These are phyloP conservation scores for Batkoa obscura DNA, from an alignment of 371 early-diverging fungal genomes.

Conservation along the genomic window DNA sequence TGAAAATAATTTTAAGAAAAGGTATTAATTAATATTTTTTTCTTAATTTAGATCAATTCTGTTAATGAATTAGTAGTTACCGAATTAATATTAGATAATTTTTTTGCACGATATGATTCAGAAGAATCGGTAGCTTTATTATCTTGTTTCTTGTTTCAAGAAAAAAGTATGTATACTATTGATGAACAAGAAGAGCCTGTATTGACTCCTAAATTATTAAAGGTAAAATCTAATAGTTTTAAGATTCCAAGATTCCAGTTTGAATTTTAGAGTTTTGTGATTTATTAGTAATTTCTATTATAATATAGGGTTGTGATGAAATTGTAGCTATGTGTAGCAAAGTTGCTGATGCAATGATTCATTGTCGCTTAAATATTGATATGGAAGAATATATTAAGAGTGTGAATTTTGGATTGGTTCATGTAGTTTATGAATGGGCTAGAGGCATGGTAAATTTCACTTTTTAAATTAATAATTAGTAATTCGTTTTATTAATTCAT, in stretches of 20 bases:
- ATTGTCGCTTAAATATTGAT: conserved; percentile 35
- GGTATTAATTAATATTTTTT: conserved; percentile 9
- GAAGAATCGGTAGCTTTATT: conserved; percentile 91
- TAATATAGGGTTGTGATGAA: conserved; percentile 32
- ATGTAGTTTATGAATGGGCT: conserved; percentile 98
- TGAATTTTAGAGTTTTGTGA: neutral
- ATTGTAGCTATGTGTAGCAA: conserved; percentile 38
- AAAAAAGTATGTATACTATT: conserved; percentile 25
- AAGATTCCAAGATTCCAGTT: no score
- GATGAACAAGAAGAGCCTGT: no score
- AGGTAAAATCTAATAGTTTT: no score
- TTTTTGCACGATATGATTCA: conserved; percentile 71
- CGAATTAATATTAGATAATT: conserved; percentile 93
- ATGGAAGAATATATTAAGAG: conserved; percentile 28
- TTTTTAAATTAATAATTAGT: neutral
- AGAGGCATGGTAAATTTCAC: conserved; percentile 40
- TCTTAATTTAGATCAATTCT: conserved; percentile 80
- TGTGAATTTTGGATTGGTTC: conserved; percentile 74
- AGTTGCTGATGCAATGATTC: conserved; percentile 52
- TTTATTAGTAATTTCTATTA: conserved; percentile 3
- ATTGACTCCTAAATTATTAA: no score
- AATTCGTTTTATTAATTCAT: neutral
- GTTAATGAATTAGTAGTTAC: conserved; percentile 94
- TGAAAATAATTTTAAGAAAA: neutral
- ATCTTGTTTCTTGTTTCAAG: conserved; percentile 94